phyloP scores from a whole-genome alignment of 345 rosid genomes.

The Melaleuca quinquenervia region DNA sequence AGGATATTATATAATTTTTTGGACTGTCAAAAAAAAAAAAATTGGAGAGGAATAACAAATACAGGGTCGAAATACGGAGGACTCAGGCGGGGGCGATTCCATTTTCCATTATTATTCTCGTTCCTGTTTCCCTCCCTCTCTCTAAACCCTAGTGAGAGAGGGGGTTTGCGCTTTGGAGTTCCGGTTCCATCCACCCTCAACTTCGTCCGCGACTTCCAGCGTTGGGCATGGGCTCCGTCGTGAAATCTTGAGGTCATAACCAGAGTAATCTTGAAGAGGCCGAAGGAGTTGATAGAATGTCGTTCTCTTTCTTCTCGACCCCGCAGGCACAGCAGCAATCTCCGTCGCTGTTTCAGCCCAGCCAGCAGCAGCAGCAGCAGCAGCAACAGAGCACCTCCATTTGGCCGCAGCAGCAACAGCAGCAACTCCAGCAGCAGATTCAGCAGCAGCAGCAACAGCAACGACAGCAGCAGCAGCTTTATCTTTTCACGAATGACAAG shows the following conservation, averaged over 20 bases:
- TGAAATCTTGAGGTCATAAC: not conserved
- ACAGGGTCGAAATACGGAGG: not conserved
- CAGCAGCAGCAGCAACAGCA: conserved; percentile 30
- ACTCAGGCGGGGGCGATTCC: not conserved
- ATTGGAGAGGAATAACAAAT: too few relatives aligned
- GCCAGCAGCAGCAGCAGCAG: conserved; percentile 17
- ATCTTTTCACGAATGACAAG: conserved; percentile 70
- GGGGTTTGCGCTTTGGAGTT: not conserved
- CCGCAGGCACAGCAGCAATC: conserved; percentile 55
- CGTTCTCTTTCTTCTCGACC: conserved; percentile 48
- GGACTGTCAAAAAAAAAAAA: too few relatives aligned
- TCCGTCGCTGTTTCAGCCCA: conserved; percentile 25
- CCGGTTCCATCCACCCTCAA: too few relatives aligned
- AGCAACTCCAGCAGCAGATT: conserved; percentile 10
- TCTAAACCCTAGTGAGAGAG: not conserved
- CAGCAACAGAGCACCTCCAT: conserved; percentile 16
- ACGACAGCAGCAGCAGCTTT: conserved; percentile 49
- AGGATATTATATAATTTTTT: too few relatives aligned
- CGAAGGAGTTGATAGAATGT: conserved; percentile 19
- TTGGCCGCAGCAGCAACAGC: conserved; percentile 22
- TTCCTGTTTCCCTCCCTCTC: not conserved
- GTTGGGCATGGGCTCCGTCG: not conserved
- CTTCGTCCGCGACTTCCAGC: too few relatives aligned
- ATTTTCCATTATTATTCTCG: not conserved
- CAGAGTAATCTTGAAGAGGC: not conserved